Percentiles rank a stretch among this genome's conserved stretches.
Evolutionary conservation across 805 yeast genomes (phyloP).

Genomic region (Candida boidinii): DNA sequence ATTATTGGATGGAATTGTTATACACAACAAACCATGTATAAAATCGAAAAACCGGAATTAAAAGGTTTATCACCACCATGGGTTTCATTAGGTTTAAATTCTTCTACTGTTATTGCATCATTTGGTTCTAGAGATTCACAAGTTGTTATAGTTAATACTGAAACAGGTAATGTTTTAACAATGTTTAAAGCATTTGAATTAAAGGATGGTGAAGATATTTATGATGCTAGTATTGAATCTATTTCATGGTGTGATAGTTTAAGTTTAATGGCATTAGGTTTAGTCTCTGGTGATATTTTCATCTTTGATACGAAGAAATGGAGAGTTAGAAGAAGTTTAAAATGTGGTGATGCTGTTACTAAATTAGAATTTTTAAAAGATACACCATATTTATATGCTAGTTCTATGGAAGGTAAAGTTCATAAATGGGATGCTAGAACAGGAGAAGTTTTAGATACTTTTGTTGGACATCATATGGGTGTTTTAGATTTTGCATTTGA

Average conservation of each 20-base stretch:
- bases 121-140: constrained; percentile 87
- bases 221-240: constrained; percentile 69
- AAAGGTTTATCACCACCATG: constrained; percentile 79
- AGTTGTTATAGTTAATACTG: constrained; percentile 67
- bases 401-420: constrained; percentile 79
- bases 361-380: constrained; percentile 56
- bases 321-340: constrained; percentile 69
- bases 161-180: constrained; percentile 63
- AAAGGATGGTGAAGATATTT: constrained; percentile 45
- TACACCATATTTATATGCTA: constrained; percentile 52
- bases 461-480: constrained; percentile 93
- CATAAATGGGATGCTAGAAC: constrained; percentile 86
- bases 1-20: constrained; percentile 87
- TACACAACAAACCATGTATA: constrained; percentile 62
- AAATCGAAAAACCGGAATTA: constrained; percentile 55
- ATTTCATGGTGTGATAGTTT: constrained; percentile 66
- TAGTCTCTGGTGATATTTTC: constrained; percentile 81
- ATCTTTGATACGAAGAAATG: constrained; percentile 80
- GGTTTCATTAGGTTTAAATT: constrained; percentile 62
- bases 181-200: constrained; percentile 56
- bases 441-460: constrained; percentile 67
- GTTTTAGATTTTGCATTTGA: constrained; percentile 75
- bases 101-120: constrained; percentile 46
- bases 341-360: constrained; percentile 77
- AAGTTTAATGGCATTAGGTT: constrained; percentile 73